Base-by-base conservation (phyloP, 2,329 filamentous ascomycete species). In the Colletotrichum echinochloae region DNA sequence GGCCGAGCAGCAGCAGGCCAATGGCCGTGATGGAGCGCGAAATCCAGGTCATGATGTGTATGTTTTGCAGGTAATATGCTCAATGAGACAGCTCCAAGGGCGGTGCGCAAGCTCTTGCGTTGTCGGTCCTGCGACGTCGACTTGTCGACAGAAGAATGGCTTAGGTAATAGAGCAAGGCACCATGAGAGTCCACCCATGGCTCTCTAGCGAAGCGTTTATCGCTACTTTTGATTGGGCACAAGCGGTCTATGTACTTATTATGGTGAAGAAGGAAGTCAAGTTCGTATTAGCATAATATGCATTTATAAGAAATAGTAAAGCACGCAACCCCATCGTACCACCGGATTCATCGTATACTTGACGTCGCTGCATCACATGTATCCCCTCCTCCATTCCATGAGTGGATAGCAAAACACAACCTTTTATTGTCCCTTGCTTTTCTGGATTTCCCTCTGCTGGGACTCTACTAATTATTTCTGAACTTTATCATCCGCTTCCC, bases 1-100 rank as follows among this genome's bases (percentile, higher is more conserved):
- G 95, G 55, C 91, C 89, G 23, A 98, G 87, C 74, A 98, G 87
- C 65, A 97, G 75, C 16, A 95, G 85, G 73, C 95, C 95, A 70
- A 95, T 82, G 69, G 90, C 81, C 71, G 94, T 95, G 71, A 94
- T 86, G 4, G 90, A 81, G 73, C 89, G 91, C 28, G 93, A 92
- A 73, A 93, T 80, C 84, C 92, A 89, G 66, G 90, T 88, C 93
- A 96, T 95, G 61, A 73, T 79, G 30, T 65, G 30, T n/a, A n/a
- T 65, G 23, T 5, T 11, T 35, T 39, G 18, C 28, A 20, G 16
- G 20, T 26, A 51, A 41, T 39, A 46, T 30, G 16, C 18, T 5
- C 6, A 20, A 56, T 16, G 23, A 5, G 3, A 26, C 18, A 26
- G n/a, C 23, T 39, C n/a, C 26, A 35, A 33, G 41, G 16, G 18